Evolutionary conservation across 2,329 filamentous ascomycete species (phyloP).

Genomic region (Penicillium griseofulvum): DNA sequence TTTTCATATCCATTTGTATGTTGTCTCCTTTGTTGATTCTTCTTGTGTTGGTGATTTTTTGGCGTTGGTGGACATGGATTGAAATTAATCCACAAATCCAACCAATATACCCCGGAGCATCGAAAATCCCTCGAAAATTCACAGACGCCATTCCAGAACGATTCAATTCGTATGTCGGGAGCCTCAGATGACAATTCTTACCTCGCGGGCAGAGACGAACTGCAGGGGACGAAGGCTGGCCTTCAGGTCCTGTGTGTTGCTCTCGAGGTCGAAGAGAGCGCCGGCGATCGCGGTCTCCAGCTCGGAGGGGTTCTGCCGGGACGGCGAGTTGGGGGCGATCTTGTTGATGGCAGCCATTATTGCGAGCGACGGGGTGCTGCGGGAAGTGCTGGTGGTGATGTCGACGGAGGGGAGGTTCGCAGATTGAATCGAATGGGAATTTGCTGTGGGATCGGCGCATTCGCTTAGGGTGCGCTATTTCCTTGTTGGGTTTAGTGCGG

Average conservation of each 20-base stretch:
- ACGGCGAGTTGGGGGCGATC: constrained; percentile 96
- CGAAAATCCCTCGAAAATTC: constrained; percentile 15
- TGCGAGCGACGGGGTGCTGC: constrained; percentile 45
- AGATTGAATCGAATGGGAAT: constrained; percentile 32
- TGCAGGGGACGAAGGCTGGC: constrained; percentile 93
- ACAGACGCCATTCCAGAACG: constrained; percentile 16
- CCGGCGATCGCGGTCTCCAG: constrained; percentile 95
- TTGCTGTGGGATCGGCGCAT: constrained; percentile 32
- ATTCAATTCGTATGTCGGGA: constrained; percentile 12
- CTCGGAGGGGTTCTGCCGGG: constrained; percentile 93
- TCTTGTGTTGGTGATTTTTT: constrained; percentile 2
- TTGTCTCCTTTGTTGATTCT: neutral
- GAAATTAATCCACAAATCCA: constrained; percentile 13
- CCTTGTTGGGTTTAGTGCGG: constrained; percentile 22
- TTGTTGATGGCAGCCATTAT: constrained; percentile 86
- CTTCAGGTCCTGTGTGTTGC: constrained; percentile 98
- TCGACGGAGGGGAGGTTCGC: constrained; percentile 33
- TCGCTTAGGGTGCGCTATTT: constrained; percentile 35
- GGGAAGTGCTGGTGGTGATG: constrained; percentile 37
- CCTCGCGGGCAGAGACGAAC: constrained; percentile 98
- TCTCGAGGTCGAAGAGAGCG: constrained; percentile 98
- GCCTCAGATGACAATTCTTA: constrained; percentile 55
- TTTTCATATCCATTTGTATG: neutral
- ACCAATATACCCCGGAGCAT: constrained; percentile 14
- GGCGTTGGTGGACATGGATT: constrained; percentile 8